Conservation (phyloP, 129 eudicot genomes). For the Flaveria ramosissima region DNA sequence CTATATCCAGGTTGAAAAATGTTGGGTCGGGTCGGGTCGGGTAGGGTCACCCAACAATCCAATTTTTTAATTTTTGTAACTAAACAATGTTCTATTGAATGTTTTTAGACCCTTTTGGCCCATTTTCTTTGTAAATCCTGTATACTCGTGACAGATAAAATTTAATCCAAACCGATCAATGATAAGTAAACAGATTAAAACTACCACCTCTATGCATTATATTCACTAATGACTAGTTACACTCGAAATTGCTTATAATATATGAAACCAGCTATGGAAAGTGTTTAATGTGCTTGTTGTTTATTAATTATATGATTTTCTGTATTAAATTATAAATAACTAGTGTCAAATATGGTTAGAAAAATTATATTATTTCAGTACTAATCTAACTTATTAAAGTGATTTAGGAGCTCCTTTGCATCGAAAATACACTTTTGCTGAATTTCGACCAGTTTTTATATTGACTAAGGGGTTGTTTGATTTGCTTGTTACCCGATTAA, state of each 20-base stretch:
- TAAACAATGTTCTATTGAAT: not conserved
- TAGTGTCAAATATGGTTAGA: not conserved
- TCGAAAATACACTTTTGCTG: not conserved
- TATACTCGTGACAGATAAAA: not conserved
- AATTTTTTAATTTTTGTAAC: not conserved
- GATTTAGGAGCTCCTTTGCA: slow-evolving; percentile 5
- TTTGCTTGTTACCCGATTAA: no score
- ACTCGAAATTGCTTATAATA: not conserved
- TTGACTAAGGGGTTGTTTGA: no score
- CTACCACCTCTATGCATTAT: slow-evolving; percentile 10
- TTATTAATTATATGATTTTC: not conserved
- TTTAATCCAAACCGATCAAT: not conserved
- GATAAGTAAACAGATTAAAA: not conserved
- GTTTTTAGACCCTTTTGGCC: not conserved
- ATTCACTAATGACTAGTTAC: not conserved
- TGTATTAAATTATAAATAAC: not conserved
- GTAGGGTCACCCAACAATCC: not conserved
- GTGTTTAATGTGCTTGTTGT: not conserved
- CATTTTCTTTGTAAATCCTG: not conserved
- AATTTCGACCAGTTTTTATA: not conserved
- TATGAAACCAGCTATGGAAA: not conserved
- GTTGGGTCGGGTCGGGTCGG: not conserved
- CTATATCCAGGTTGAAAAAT: not conserved
- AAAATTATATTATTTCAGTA: not conserved
- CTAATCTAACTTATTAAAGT: not conserved